Percentiles rank a stretch among this genome's conserved stretches.
Conservation (phyloP, 306 rosid genomes). For the Elaeagnus macrophylla region DNA sequence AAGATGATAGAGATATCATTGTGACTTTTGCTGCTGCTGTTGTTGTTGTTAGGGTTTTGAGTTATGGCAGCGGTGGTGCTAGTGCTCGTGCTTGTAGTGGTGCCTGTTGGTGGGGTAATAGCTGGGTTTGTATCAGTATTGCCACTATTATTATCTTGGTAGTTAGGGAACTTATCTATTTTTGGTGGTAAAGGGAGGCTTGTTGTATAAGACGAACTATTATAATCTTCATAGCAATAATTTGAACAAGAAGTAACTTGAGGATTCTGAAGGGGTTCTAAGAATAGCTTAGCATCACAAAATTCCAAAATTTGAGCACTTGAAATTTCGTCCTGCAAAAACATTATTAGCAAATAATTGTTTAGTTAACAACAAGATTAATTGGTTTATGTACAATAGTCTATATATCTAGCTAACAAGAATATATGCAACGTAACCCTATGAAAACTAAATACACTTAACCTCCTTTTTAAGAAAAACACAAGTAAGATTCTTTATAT, state of each 20-base stretch:
- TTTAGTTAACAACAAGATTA: no score
- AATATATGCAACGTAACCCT: no score
- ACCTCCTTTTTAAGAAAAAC: conserved; percentile 31
- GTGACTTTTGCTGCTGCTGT: conserved; percentile 8
- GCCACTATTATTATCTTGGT: conserved; percentile 31
- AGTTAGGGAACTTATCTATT: conserved; percentile 31
- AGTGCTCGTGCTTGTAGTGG: conserved; percentile 17
- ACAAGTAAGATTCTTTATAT: conserved; percentile 46
- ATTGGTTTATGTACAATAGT: no score
- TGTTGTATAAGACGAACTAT: conserved; percentile 48
- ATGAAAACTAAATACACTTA: not conserved
- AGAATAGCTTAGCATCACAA: conserved; percentile 55
- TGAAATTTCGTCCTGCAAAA: conserved; percentile 77
- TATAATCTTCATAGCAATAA: conserved; percentile 45
- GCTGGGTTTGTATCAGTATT: conserved; percentile 9
- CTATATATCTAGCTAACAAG: no score
- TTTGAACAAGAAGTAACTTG: conserved; percentile 76
- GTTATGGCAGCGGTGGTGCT: conserved; percentile 7
- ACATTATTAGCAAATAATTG: conserved; percentile 29
- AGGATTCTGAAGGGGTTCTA: conserved; percentile 58
- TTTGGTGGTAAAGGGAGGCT: conserved; percentile 41
- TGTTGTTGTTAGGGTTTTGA: conserved; percentile 14
- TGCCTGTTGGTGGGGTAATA: conserved; percentile 6
- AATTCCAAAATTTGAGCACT: conserved; percentile 62
- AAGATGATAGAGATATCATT: conserved; percentile 44